A percentile compares a stretch with the other conserved stretches of the same genome.
phyloP scores from a whole-genome alignment of 2,329 filamentous ascomycete species.

The Onygenales sp. region DNA sequence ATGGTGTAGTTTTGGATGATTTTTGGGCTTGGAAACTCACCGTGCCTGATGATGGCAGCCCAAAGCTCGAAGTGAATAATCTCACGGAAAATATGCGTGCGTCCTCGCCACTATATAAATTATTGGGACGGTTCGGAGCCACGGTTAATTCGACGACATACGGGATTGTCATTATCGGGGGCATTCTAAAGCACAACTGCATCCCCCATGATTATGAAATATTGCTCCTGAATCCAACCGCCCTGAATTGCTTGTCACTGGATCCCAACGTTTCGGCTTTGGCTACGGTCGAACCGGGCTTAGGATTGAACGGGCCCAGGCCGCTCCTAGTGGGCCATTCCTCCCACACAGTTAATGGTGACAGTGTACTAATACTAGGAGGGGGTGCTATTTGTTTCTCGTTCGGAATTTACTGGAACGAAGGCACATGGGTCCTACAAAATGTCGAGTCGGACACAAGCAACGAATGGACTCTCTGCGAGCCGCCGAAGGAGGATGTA shows the following conservation, averaged over 20 bases:
- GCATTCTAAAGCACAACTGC: constrained; percentile 32
- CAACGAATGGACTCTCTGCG: constrained; percentile 21
- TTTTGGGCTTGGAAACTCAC: constrained; percentile 57
- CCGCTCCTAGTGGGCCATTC: constrained; percentile 67
- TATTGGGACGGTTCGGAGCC: constrained; percentile 41
- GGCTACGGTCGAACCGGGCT: constrained; percentile 18
- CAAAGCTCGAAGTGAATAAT: constrained; percentile 18
- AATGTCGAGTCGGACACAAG: constrained; percentile 14
- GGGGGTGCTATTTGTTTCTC: constrained; percentile 85
- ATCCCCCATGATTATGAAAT: constrained; percentile 45
- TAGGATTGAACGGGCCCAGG: constrained; percentile 30
- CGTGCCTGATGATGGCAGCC: constrained; percentile 23
- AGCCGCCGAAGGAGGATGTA: neutral
- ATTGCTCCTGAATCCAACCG: constrained; percentile 26
- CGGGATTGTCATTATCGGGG: constrained; percentile 44
- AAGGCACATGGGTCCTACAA: constrained; percentile 44
- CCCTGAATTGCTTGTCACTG: constrained; percentile 13
- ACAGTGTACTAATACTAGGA: constrained; percentile 55
- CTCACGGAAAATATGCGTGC: constrained; percentile 15
- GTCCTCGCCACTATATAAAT: constrained; percentile 20
- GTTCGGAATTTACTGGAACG: constrained; percentile 80
- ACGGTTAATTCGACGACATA: constrained; percentile 37
- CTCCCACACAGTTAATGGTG: constrained; percentile 37
- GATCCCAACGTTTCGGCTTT: constrained; percentile 16
- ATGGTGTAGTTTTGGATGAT: constrained; percentile 54